Conservation (phyloP, 257 asterid genomes). For the Scutellaria galericulata region DNA sequence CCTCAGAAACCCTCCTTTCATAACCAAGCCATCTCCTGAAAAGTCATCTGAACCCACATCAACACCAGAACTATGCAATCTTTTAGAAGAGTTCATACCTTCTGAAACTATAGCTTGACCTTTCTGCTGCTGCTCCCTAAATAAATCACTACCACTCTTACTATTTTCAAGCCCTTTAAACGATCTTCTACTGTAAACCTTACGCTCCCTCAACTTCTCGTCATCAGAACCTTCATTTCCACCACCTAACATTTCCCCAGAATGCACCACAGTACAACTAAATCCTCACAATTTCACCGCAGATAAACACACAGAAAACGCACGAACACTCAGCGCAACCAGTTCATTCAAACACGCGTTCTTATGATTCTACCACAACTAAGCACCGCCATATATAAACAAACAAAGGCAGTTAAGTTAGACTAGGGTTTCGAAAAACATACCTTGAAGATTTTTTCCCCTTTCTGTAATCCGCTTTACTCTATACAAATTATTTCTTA, state of each 20-base stretch:
- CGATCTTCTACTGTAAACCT: slow-evolving; percentile 70
- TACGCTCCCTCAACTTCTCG: slow-evolving; percentile 57
- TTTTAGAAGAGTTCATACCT: slow-evolving; percentile 44
- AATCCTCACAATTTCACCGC: slow-evolving; percentile 16
- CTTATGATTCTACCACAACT: slow-evolving; percentile 5
- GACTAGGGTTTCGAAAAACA: slow-evolving; percentile 40
- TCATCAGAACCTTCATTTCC: slow-evolving; percentile 66
- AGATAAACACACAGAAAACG: slow-evolving; percentile 23
- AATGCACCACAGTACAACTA: slow-evolving; percentile 37
- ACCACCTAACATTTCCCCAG: slow-evolving; percentile 49
- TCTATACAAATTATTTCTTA: slow-evolving; percentile 35
- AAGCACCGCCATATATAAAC: slow-evolving; percentile 12
- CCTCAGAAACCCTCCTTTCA: slow-evolving; percentile 49
- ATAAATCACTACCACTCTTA: slow-evolving; percentile 42
- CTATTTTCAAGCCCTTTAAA: slow-evolving; percentile 58
- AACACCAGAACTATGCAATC: slow-evolving; percentile 37
- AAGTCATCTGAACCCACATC: slow-evolving; percentile 58
- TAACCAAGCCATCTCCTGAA: slow-evolving; percentile 49
- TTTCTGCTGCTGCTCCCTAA: slow-evolving; percentile 34
- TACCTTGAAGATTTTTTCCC: slow-evolving; percentile 40
- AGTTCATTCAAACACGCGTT: slow-evolving; percentile 10
- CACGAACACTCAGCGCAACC: slow-evolving; percentile 24
- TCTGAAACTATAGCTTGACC: slow-evolving; percentile 46
- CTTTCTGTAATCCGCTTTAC: slow-evolving; percentile 26
- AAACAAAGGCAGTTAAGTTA: slow-evolving; percentile 8